Evolutionary conservation across 2,329 filamentous ascomycete species (phyloP), one percentile per base, ranked within the genome.

Genomic region (Exophiala phaeomuriformis): DNA sequence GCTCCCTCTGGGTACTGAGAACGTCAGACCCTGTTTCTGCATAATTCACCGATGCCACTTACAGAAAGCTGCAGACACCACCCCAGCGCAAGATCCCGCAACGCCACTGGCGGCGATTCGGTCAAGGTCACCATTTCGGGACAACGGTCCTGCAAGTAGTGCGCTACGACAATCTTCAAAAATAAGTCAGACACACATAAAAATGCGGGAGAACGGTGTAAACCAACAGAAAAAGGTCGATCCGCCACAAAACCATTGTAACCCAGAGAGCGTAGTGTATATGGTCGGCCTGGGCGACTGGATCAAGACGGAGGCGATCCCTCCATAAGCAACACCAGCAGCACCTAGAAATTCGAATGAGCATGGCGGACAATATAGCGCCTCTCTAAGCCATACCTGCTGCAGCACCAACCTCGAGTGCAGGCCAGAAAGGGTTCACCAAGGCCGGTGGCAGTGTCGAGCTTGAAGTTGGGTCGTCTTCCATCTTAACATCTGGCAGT

Each of bases 161-260:
- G 47, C 40, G 39, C 43, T 52, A n/a, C 55, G 55, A 32, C 51
- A 54, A 32, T 57, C 55, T 57, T 4, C 12, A 31, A 49, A 6
- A 49, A 6, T 12, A n/a, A 29, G 44, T 41, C 30, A 42, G 42
- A 5, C 36, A 27, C 12, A 8, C n/a, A 35, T 30, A 29, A 39
- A 27, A 31, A 1, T 10, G 12, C n/a, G 6, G 5, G 6, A 31
- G n/a, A 19, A 41, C 12, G 30, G 7, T 30, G 30, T 27, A 10
- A 40, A 70, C 80, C 65, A 74, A 83, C 85, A 84, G 77, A 84
- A 91, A 67, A 84, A 96, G 10, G 81, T 86, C 44, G 79, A 81
- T 35, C 88, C 88, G 37, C 94, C 77, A 40, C 81, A 77, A 69
- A 88, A 88, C 81, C 88, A 95, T 71, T 95, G 89, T 39, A 88